Evolutionary conservation across 106 monocot genomes (phyloP), one percentile per base, ranked within the genome.

Genomic region (Dendrobium catenatum): DNA sequence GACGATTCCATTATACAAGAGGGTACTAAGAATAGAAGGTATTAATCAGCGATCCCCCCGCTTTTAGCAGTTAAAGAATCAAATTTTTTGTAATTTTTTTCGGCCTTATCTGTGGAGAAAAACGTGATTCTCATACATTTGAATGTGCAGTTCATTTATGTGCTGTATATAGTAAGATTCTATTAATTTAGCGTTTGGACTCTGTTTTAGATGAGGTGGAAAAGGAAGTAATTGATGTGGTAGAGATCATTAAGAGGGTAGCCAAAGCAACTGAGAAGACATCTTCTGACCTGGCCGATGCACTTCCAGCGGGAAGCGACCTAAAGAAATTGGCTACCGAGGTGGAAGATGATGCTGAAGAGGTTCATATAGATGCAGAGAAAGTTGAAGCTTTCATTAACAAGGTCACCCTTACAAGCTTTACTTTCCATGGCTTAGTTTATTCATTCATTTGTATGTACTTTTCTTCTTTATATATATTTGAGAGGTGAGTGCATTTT

Each of bases 271-370:
- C 68, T n/a, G 26, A 68, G 24, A 68, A 31, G 68, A 22, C 22
- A n/a, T 68, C 68, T 26, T 68, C 68, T 9, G 68, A 68, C 22
- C 24, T 68, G 68, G 22, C 27, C 9, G 24, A 68, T 9, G 68
- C 26, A 9, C 68, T 68, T 27, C 68, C 68, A n/a, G 22, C 4
- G 2, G 68, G 22, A 17, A 68, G 68, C 68, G 4, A 68, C 9
- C 68, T 68, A 27, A 68, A 27, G 68, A 9, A 68, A 6, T 24
- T 27, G 29, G 68, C 68, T n/a, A 24, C 2, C 9, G 26, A 24
- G 27, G 68, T 68, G n/a, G 68, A 68, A 68, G 68, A 68, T n/a
- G 68, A 68, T n/a, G 68, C 68, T n/a, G 68, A 68, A 27, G 24
- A 26, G 22, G 68, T 68, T 9, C 2, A 24, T 22, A 24, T 3